phyloP scores from a whole-genome alignment of 1,139 yeast species.

The Diutina rugosa region DNA sequence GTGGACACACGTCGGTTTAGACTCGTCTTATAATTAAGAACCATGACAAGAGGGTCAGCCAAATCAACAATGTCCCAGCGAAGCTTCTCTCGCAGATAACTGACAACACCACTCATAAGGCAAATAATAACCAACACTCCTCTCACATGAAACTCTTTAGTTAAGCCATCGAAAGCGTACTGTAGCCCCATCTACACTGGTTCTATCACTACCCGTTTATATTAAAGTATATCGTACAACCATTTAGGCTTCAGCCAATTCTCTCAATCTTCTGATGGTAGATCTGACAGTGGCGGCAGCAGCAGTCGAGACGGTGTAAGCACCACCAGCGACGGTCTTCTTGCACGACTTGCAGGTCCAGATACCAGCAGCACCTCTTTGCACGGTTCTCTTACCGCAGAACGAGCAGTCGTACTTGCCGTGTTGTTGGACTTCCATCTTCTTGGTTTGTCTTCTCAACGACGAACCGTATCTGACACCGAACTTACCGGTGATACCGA shows the following conservation, averaged over 20 bases:
- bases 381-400: constrained; percentile 99
- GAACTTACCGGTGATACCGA: constrained; percentile 99
- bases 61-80: too few relatives aligned
- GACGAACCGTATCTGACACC: constrained; percentile 99
- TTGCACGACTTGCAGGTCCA: constrained; percentile 93
- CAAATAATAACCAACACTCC: too few relatives aligned
- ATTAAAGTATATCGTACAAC: constrained; percentile 3
- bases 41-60: too few relatives aligned
- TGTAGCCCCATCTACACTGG: background rate
- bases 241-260: constrained; percentile 92
- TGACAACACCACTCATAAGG: too few relatives aligned
- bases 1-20: too few relatives aligned
- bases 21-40: too few relatives aligned
- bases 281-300: constrained; percentile 99
- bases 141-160: too few relatives aligned
- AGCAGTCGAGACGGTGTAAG: constrained; percentile 97
- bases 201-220: constrained; percentile 1
- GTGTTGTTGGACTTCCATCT: constrained; percentile 98
- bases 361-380: constrained; percentile 98
- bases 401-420: constrained; percentile 98
- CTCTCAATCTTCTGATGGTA: constrained; percentile 99
- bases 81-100: too few relatives aligned
- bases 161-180: background rate
- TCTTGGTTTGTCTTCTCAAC: constrained; percentile 98
- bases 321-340: constrained; percentile 99